These are phyloP conservation scores for Penicillium pulvis DNA, from an alignment of 495 filamentous ascomycete genomes.

Conservation along the genomic window DNA sequence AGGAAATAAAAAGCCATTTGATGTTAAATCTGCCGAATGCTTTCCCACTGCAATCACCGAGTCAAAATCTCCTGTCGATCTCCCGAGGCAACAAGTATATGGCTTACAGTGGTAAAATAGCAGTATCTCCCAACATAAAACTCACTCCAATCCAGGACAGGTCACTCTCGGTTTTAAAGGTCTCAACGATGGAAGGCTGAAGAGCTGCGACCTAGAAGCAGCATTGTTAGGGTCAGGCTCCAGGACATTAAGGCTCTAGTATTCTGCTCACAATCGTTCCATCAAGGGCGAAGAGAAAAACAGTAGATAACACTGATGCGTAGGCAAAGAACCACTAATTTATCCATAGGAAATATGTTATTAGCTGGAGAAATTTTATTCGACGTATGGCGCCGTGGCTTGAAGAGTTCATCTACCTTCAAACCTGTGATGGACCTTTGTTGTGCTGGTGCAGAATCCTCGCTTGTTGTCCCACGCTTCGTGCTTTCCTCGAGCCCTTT, in stretches of 20 bases:
- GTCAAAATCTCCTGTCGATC: neutral
- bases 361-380: neutral
- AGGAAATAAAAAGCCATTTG: slow-evolving; percentile 8
- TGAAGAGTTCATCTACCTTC: neutral
- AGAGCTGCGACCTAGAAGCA: slow-evolving; percentile 3
- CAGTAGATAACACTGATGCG: neutral
- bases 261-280: neutral
- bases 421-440: neutral
- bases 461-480: neutral
- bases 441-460: neutral
- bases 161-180: neutral
- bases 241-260: neutral
- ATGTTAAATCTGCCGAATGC: slow-evolving; percentile 4
- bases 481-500: neutral
- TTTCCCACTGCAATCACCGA: neutral
- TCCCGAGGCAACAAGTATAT: neutral
- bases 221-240: neutral
- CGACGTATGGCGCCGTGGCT: neutral
- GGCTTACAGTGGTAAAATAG: slow-evolving; percentile 6
- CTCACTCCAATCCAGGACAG: slow-evolving; percentile 10
- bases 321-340: slow-evolving; percentile 2
- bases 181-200: slow-evolving; percentile 9
- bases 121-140: slow-evolving; percentile 3
- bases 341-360: neutral
- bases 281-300: slow-evolving; percentile 7